Evolutionary conservation across 805 yeast species (phyloP), one percentile per base, ranked within the genome.

Genomic region (Candida caryicola): DNA sequence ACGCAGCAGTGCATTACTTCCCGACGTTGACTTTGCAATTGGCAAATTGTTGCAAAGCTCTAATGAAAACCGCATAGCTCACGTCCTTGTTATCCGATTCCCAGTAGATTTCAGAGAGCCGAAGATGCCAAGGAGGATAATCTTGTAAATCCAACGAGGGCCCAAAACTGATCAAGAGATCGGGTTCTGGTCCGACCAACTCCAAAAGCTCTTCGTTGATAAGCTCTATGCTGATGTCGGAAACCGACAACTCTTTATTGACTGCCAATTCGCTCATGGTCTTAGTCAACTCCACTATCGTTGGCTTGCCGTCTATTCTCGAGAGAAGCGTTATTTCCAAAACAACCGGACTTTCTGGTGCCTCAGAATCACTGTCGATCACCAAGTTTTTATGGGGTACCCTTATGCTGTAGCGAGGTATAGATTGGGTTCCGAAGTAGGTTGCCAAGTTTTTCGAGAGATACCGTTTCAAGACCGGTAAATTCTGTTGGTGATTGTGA

Each of bases 111-210:
- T 93, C 99, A 5, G 89, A 77, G 37, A 95, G 74, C 45, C 99
- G 76, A 25, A 88, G 78, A 56, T 91, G 98, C 99, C 99, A 93
- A 19, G 99, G 99, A 15, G 98, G 98, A 60, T 82, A 93, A 13
- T 95, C 97, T 61, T 89, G 95, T 34, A 93, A 73, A 57, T 89
- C 95, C 46, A 93, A 69, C 9, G 73, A 71, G n/a, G 97, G 95
- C 15, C 88, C 88, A 59, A 91, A 93, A 37, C 85, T 65, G 21
- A 93, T 69, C 33, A 93, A 68, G 46, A 93, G 72, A 57, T 93
- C 99, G 0, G 99, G 98, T 58, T 93, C 99, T n/a, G 72, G 73
- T 1, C 96, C 93, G 12, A 89, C 93, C 37, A 88, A 68, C 50
- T 80, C 86, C 27, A 70, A 69, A 44, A 84, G 69, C 54, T 85